These are phyloP conservation scores for Orbilia javanica DNA, from an alignment of 2,329 filamentous ascomycete species.

Conservation along the genomic window DNA sequence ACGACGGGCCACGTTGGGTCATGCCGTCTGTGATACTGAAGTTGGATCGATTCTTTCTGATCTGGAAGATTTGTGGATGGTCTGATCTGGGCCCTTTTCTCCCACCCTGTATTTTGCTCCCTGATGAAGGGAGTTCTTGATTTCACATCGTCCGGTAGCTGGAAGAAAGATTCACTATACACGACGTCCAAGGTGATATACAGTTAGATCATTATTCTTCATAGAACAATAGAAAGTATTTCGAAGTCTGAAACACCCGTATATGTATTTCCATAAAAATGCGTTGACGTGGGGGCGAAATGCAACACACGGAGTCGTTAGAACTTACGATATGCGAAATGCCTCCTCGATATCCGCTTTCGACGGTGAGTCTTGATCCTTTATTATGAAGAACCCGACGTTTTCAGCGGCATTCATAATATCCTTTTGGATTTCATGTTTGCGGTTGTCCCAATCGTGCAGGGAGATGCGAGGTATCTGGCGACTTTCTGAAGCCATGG, in stretches of 20 bases:
- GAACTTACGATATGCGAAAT: conserved; percentile 60
- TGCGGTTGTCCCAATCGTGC: conserved; percentile 69
- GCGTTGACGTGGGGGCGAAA: conserved; percentile 53
- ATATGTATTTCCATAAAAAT: conserved; percentile 2
- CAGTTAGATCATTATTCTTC: conserved; percentile 29
- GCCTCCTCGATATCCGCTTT: conserved; percentile 67
- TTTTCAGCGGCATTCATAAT: conserved; percentile 71
- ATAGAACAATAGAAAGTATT: conserved; percentile 66
- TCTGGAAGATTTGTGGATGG: conserved; percentile 73
- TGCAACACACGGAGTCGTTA: conserved; percentile 38
- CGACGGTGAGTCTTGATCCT: conserved; percentile 70
- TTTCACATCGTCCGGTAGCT: conserved; percentile 70
- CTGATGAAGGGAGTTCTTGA: conserved; percentile 70
- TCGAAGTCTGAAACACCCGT: neutral
- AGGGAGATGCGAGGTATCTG: conserved; percentile 71
- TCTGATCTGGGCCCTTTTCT: conserved; percentile 72
- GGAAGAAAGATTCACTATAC: conserved; percentile 70
- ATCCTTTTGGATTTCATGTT: conserved; percentile 70
- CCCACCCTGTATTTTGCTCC: conserved; percentile 72
- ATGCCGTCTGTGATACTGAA: conserved; percentile 73
- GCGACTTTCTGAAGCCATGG: conserved; percentile 36
- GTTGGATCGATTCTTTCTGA: conserved; percentile 74
- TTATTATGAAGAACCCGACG: conserved; percentile 73
- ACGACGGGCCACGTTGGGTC: conserved; percentile 70
- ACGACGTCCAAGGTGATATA: too few species aligned